Evolutionary conservation across 2,329 filamentous ascomycete species (phyloP), one percentile per base, ranked within the genome.

Genomic region (Colletotrichum sp.): DNA sequence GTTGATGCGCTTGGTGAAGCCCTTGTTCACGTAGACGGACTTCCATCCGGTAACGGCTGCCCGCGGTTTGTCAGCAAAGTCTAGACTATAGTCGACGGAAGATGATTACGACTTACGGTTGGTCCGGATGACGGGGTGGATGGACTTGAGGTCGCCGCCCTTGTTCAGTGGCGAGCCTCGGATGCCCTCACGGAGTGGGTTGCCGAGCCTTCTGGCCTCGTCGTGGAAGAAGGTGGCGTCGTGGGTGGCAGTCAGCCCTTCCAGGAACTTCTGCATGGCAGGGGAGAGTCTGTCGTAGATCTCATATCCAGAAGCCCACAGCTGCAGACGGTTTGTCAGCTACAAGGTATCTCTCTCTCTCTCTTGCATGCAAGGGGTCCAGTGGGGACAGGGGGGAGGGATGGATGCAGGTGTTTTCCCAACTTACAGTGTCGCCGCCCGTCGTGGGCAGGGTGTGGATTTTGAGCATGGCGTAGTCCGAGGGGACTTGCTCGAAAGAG

Each of bases 141-240:
- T 84, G 1, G 91, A 87, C 55, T 81, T 82, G 43, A 93, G 85
- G 28, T 87, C 85, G 5, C 83, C 83, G 57, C 91, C 91, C 24
- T 89, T 84, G 78, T 93, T 93, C 73, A 91, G 84, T 1, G 90
- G 90, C 1, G 89, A 89, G 2, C 92, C 92, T 9, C 90, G 85
- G 70, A 86, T 78, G 6, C 81, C 85, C 10, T 85, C 83, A 32
- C 86, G 84, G 10, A 89, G 80, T 6, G 86, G 85, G 78, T 87
- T 86, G 12, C 88, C 88, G 1, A 89, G 83, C 12, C 86, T 82
- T 65, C 82, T 82, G 13, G 89, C 89, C 77, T 88, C 87, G 8
- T 89, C 87, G 39, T 87, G 84, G 81, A 91, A 91, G 79, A 88
- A 88, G 12, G 82, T 86, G 30, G 87, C 86, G 72, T 88, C 85